A percentile compares a stretch with the other conserved stretches of the same genome.
These are phyloP conservation scores for Sphaerobolus stellatus DNA, from an alignment of 1,284 basidiomycete species.

Conservation along the genomic window DNA sequence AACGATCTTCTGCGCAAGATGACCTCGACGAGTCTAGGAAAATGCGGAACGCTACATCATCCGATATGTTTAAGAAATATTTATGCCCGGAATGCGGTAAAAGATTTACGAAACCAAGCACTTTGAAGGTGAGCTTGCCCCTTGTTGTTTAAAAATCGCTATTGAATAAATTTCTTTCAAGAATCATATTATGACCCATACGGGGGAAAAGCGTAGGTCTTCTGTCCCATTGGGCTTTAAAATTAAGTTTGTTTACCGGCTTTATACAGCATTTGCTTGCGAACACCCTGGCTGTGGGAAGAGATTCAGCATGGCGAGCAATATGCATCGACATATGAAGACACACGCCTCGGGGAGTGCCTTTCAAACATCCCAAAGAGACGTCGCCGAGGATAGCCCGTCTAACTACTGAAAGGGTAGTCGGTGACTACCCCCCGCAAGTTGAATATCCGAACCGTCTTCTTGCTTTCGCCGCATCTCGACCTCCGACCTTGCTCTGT, in stretches of 20 bases:
- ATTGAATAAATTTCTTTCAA: neutral
- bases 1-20: conserved; percentile 7
- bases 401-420: too few species aligned
- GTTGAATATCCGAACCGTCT: too few species aligned
- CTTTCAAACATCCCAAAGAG: too few species aligned
- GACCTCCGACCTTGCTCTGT: too few species aligned
- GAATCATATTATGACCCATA: conserved; percentile 10
- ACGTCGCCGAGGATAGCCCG: too few species aligned
- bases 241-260: neutral
- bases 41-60: neutral
- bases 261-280: conserved; percentile 3
- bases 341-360: conserved; percentile 8
- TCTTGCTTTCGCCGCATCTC: too few species aligned
- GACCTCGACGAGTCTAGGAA: conserved; percentile 9
- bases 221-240: neutral
- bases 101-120: conserved; percentile 9
- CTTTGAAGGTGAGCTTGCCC: neutral
- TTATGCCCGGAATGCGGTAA: conserved; percentile 9
- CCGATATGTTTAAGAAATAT: neutral
- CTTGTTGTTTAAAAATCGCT: neutral
- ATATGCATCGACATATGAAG: conserved; percentile 10
- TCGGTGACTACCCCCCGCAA: too few species aligned
- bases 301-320: conserved; percentile 9
- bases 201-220: conserved; percentile 7
- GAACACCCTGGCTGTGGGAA: conserved; percentile 5